These are phyloP conservation scores for Taiwanofungus camphoratus DNA, from an alignment of 1,284 basidiomycete genomes.

Conservation along the genomic window DNA sequence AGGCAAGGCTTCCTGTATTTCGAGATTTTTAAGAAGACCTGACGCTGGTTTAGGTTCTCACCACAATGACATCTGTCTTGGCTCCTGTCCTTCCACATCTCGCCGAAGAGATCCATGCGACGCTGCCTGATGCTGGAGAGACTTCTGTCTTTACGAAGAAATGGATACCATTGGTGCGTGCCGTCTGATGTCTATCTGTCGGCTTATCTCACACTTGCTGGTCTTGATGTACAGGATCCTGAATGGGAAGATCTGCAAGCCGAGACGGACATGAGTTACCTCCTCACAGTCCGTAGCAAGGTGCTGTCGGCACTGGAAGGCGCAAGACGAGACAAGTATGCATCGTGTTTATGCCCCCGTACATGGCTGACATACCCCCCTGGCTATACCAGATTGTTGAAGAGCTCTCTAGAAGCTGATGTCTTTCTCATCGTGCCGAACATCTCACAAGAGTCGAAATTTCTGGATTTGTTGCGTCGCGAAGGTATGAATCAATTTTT, in stretches of 20 bases:
- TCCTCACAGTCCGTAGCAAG: constrained; percentile 49
- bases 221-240: constrained; percentile 30
- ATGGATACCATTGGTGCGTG: constrained; percentile 51
- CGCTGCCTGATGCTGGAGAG: constrained; percentile 27
- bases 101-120: constrained; percentile 83
- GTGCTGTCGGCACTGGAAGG: constrained; percentile 64
- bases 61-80: constrained; percentile 66
- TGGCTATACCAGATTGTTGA: constrained; percentile 45
- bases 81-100: constrained; percentile 90
- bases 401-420: constrained; percentile 68
- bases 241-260: constrained; percentile 52
- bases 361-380: not conserved
- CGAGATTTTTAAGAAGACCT: not conserved
- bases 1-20: constrained; percentile 39
- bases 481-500: constrained; percentile 40
- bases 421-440: constrained; percentile 33
- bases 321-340: constrained; percentile 65
- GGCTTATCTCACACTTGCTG: not conserved
- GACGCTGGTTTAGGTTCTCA: constrained; percentile 48
- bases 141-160: constrained; percentile 56
- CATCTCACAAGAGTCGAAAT: constrained; percentile 29
- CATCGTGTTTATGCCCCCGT: not conserved
- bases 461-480: constrained; percentile 48
- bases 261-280: constrained; percentile 51
- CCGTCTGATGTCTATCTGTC: not conserved